Evolutionary conservation across 805 yeast genomes (phyloP), one percentile per base, ranked within the genome.

Genomic region (Saccharomycopsis sp.): DNA sequence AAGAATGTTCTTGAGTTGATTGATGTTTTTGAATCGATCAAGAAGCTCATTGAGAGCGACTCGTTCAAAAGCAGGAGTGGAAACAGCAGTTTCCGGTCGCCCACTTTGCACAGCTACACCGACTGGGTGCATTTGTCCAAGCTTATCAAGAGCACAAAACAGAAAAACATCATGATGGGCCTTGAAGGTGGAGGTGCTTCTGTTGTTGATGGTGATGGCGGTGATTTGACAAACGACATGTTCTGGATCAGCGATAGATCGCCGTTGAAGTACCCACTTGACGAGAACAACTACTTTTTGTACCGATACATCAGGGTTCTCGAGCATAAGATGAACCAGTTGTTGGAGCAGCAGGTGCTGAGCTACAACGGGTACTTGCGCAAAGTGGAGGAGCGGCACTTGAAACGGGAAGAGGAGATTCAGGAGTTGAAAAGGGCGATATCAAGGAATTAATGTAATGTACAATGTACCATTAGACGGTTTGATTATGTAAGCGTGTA

Each of bases 221-320:
- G n/a, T n/a, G n/a, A n/a, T n/a, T n/a, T n/a, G n/a, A n/a, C n/a
- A n/a, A n/a, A n/a, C n/a, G 48, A 59, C 1, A 55, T 61, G 27
- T 78, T 64, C 52, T 85, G 94, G 94, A 49, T 84, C 2, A 67
- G 80, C 5, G 75, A 74, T 2, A 52, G 59, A 1, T 77, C 87
- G 1, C 95, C 95, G 0, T 60, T 85, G 31, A 65, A 80, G 34
- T 73, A 69, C 41, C 92, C 92, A 0, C 61, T 80, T 29, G 70
- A 69, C 49, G 87, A 85, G 54, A 76, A 87, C 0, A 73, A 75
- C 43, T 82, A 73, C 51, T 69, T 82, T 26, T 55, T 70, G 22
- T 55, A 65, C 41, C 57, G 68, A 41, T 57, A 48, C 39, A 46
- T 36, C 39, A 41, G 34, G 31, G 41, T 45, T 9, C 23, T 47